Base-by-base conservation (phyloP, 2,329 filamentous ascomycete genomes). In the Diaporthe citri region DNA sequence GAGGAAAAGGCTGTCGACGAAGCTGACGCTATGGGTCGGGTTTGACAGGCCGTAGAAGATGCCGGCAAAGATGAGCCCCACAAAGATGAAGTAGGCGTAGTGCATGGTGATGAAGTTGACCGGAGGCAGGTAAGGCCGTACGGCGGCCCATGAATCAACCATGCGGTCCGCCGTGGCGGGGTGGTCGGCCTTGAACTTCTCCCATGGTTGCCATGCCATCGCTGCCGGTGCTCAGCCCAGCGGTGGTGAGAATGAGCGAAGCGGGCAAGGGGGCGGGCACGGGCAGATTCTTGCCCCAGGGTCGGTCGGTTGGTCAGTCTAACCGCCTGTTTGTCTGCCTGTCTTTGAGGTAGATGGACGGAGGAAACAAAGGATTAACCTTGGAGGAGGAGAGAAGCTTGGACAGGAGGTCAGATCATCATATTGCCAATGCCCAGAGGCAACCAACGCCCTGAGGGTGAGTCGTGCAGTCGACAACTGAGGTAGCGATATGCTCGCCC, bases 51-150 rank as follows among this genome's bases (percentile, higher is more conserved):
- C 86, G 86, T 87, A 93, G 79, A 94, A 92, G 62, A 94, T 86
- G 56, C 90, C 75, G 15, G 90, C 90, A n/a, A 86, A 84, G 43
- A 90, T 55, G 3, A 93, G 79, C 75, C 86, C 87, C 13, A 88
- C 87, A 9, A 82, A 69, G 75, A 93, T 85, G 80, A 94, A 93
- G 82, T 94, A 94, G 55, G 86, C 82, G 83, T 93, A 93, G 80
- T 94, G 92, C 31, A 93, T 79, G 0, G 89, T 90, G 78, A 92
- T 89, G 79, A 92, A 93, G 77, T 92, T 91, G 69, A 90, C 81
- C 2, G 86, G 84, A 12, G 86, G 86, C 43, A 87, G 76, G 9
- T 75, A 75, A 17, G 72, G 75, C 62, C 72, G 72, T 13, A 72
- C 25, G 62, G 69, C 39, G 3, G 69, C 36, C 69, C 75, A 72